Conservation (phyloP, 768 basidiomycete species). For the Baorangia bicolor region DNA sequence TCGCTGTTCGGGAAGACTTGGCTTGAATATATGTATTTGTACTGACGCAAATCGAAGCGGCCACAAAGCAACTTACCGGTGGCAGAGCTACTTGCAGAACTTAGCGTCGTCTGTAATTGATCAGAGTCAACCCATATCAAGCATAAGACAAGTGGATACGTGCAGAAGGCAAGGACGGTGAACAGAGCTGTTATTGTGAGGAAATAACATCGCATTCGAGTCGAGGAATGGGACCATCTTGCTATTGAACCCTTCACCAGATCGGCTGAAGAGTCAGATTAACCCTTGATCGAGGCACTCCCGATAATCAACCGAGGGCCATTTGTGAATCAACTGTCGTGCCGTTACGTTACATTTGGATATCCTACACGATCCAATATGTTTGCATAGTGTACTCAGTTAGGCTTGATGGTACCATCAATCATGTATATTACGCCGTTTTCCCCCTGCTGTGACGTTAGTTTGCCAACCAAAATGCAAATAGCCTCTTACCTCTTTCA, state of each 20-base stretch:
- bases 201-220: neutral
- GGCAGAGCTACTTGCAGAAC: too few species aligned
- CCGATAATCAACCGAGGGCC: neutral
- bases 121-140: too few species aligned
- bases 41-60: too few species aligned
- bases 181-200: too few species aligned
- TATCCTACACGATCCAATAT: neutral
- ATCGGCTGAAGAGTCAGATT: neutral
- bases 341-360: neutral
- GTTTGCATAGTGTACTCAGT: slow-evolving; percentile 3
- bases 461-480: neutral
- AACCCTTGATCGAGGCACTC: neutral
- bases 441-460: slow-evolving; percentile 31
- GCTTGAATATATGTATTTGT: too few species aligned
- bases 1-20: too few species aligned
- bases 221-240: neutral
- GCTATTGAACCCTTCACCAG: neutral
- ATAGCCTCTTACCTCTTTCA: slow-evolving; percentile 53
- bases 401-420: slow-evolving; percentile 36
- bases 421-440: slow-evolving; percentile 47
- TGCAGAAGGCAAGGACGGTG: too few species aligned
- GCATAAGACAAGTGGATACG: too few species aligned
- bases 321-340: neutral
- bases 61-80: too few species aligned
- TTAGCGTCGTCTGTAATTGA: too few species aligned